Conservation (phyloP, 1,139 yeast species). For the Lizanozyma gosingica region DNA sequence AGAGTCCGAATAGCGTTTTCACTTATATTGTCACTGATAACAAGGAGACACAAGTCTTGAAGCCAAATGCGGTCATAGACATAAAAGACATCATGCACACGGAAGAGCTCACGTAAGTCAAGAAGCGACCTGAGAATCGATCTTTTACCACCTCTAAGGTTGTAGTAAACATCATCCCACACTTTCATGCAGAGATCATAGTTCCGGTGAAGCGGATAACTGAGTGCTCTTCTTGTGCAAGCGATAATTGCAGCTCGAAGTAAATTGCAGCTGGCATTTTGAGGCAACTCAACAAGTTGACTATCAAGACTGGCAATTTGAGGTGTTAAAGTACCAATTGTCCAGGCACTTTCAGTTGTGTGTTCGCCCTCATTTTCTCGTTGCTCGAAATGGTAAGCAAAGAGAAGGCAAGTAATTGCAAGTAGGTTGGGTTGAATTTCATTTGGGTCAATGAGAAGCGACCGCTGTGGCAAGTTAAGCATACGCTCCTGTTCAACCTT, state of each 20-base stretch:
- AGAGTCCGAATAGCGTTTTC: constrained; percentile 47
- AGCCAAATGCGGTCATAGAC: constrained; percentile 75
- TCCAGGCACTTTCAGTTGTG: constrained; percentile 89
- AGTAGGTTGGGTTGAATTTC: constrained; percentile 42
- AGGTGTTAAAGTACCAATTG: constrained; percentile 77
- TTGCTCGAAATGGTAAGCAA: constrained; percentile 65
- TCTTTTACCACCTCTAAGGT: constrained; percentile 62
- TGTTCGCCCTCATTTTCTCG: constrained; percentile 67
- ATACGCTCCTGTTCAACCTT: constrained; percentile 56
- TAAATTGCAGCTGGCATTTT: constrained; percentile 17
- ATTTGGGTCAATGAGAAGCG: constrained; percentile 45
- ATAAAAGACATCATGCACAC: constrained; percentile 80
- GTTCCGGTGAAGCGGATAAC: constrained; percentile 74
- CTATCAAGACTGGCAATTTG: constrained; percentile 67
- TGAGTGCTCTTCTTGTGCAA: constrained; percentile 60
- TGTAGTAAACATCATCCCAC: constrained; percentile 69
- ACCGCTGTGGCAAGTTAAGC: constrained; percentile 57
- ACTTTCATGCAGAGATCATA: constrained; percentile 49
- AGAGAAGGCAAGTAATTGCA: constrained; percentile 56
- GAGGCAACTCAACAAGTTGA: constrained; percentile 29
- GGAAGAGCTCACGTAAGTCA: constrained; percentile 60
- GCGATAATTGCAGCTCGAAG: constrained; percentile 51
- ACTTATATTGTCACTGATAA: constrained; percentile 47
- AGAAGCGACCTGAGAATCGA: constrained; percentile 52
- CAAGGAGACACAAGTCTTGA: constrained; percentile 77